Conservation (phyloP, 2,329 filamentous ascomycete genomes). For the Phoma sp. region DNA sequence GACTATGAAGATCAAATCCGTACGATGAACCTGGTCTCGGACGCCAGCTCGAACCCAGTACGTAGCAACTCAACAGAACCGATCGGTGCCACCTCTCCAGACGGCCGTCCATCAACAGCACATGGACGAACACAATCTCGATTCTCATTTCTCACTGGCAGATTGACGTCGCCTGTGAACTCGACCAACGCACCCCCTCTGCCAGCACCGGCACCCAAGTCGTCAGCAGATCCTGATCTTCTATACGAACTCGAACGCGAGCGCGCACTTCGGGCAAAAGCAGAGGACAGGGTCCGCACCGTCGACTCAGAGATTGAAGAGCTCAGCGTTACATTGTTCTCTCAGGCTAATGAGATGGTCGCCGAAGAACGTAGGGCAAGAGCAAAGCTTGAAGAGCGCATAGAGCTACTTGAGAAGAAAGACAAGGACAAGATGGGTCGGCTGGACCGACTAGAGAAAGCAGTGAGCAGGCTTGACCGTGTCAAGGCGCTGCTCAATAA, state of each 20-base stretch:
- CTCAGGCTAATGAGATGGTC: constrained; percentile 88
- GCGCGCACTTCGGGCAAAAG: constrained; percentile 68
- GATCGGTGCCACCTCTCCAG: constrained; percentile 25
- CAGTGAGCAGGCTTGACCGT: constrained; percentile 72
- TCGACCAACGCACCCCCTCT: constrained; percentile 22
- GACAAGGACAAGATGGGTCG: constrained; percentile 73
- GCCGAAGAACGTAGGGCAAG: constrained; percentile 74
- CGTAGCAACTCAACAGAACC: constrained; percentile 32
- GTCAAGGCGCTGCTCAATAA: constrained; percentile 65
- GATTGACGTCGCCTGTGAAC: constrained; percentile 43
- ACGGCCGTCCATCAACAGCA: constrained; percentile 40
- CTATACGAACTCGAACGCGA: constrained; percentile 69
- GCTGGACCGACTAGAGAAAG: constrained; percentile 73
- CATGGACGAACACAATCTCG: constrained; percentile 43
- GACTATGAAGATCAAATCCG: constrained; percentile 82
- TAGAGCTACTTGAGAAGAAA: constrained; percentile 70
- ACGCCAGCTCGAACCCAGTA: constrained; percentile 16
- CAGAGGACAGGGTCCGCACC: constrained; percentile 70
- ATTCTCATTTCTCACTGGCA: constrained; percentile 52
- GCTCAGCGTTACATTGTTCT: constrained; percentile 74
- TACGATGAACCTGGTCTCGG: constrained; percentile 49
- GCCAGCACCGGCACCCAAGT: constrained; percentile 19
- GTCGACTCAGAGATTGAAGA: constrained; percentile 79
- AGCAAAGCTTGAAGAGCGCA: constrained; percentile 72
- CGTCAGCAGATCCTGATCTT: constrained; percentile 53